A percentile compares a stretch with the other conserved stretches of the same genome.
Evolutionary conservation across 495 filamentous ascomycete genomes (phyloP).

Genomic region (Penicillium steckii): DNA sequence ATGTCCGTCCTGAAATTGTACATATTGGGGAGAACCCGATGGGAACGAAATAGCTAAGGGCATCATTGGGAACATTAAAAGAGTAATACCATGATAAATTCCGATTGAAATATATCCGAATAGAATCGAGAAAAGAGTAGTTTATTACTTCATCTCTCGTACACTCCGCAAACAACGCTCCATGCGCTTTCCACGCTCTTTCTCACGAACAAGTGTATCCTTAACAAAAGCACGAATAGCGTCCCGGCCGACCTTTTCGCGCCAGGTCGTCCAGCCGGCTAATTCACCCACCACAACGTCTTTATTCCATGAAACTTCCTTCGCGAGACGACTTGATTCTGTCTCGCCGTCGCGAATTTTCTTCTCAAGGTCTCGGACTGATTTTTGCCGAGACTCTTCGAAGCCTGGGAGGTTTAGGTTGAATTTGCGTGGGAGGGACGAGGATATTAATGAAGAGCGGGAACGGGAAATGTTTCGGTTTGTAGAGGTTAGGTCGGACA

Average conservation of each 20-base stretch:
- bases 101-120: conserved; percentile 13
- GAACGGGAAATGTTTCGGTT: conserved; percentile 72
- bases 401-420: conserved; percentile 56
- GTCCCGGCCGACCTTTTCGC: conserved; percentile 70
- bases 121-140: conserved; percentile 1
- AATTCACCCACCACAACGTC: conserved; percentile 88
- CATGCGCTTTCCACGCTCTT: conserved; percentile 75
- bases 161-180: conserved; percentile 55
- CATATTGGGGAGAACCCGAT: conserved; percentile 4
- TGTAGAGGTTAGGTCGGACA: conserved; percentile 63
- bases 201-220: conserved; percentile 75
- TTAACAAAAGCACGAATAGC: conserved; percentile 74
- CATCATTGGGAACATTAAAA: neutral
- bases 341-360: conserved; percentile 63
- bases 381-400: conserved; percentile 81
- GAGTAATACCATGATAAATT: neutral
- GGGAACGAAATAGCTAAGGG: conserved; percentile 1
- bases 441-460: conserved; percentile 61
- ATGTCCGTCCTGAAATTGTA: conserved; percentile 26
- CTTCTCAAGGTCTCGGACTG: conserved; percentile 75
- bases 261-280: conserved; percentile 89
- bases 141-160: conserved; percentile 27
- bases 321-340: conserved; percentile 65
- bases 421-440: conserved; percentile 49
- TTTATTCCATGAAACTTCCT: conserved; percentile 87